Conservation (phyloP, 2,329 filamentous ascomycete species). For the Aspergillus aculeatinus region DNA sequence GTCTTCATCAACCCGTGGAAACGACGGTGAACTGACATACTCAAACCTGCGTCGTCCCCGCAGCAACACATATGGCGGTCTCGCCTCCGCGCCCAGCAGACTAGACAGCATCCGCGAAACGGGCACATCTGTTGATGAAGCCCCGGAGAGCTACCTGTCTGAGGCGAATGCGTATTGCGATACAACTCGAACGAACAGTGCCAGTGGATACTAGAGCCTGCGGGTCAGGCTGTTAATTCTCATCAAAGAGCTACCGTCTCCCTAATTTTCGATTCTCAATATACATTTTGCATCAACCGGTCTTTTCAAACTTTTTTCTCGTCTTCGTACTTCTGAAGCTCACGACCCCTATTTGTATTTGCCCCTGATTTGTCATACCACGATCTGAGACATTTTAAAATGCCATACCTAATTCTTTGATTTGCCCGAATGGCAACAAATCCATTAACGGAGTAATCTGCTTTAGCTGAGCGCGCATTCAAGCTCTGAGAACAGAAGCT, state of each 20-base stretch:
- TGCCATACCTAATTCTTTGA: not conserved
- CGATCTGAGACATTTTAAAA: not conserved
- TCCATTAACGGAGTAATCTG: not conserved
- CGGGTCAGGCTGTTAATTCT: conserved; percentile 19
- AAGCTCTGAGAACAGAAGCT: not conserved
- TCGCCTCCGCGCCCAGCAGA: conserved; percentile 13
- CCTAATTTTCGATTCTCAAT: not conserved
- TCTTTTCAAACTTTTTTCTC: not conserved
- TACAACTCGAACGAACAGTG: conserved; percentile 29
- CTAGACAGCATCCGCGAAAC: conserved; percentile 36
- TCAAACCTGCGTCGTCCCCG: conserved; percentile 35
- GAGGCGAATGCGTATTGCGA: conserved; percentile 31
- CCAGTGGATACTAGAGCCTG: conserved; percentile 22
- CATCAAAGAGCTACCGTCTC: not conserved
- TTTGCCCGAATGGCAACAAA: not conserved
- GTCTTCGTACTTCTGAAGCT: not conserved
- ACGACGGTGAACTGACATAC: conserved; percentile 37
- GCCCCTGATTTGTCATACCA: not conserved
- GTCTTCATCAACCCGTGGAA: conserved; percentile 27
- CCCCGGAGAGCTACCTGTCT: conserved; percentile 15
- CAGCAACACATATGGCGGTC: conserved; percentile 33
- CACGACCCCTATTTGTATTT: not conserved
- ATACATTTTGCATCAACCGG: not conserved
- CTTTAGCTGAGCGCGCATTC: not conserved
- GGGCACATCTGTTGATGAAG: conserved; percentile 29